These are phyloP conservation scores for Saururus chinensis DNA, from an alignment of 164 flowering plant genomes.

Conservation along the genomic window DNA sequence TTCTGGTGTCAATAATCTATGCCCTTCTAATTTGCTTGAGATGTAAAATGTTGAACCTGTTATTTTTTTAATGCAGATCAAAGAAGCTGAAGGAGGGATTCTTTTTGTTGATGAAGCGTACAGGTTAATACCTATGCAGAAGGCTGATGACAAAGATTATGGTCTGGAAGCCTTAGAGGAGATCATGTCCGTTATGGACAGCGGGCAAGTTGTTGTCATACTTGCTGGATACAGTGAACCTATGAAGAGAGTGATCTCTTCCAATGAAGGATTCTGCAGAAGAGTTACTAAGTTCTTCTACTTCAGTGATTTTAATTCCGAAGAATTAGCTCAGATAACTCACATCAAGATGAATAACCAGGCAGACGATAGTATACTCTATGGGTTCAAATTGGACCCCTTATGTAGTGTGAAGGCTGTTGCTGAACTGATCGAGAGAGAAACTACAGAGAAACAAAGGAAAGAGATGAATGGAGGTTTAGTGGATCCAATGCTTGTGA, in stretches of 20 bases:
- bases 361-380: conserved; percentile 41
- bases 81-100: conserved; percentile 97
- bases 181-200: conserved; percentile 98
- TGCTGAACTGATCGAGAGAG: conserved; percentile 44
- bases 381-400: conserved; percentile 73
- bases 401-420: conserved; percentile 60
- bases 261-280: conserved; percentile 93
- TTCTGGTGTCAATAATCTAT: not conserved
- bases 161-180: conserved; percentile 97
- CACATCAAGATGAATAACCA: conserved; percentile 74
- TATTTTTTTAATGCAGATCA: conserved; percentile 36
- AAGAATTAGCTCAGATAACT: conserved; percentile 70
- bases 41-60: not conserved
- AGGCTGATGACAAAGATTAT: conserved; percentile 90
- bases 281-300: conserved; percentile 88
- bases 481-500: conserved; percentile 72
- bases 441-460: conserved; percentile 65
- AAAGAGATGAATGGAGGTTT: conserved; percentile 93
- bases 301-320: conserved; percentile 61
- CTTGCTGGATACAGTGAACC: conserved; percentile 96
- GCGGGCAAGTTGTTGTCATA: conserved; percentile 87
- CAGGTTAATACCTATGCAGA: conserved; percentile 86
- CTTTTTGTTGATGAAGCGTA: conserved; percentile 98
- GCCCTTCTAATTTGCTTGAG: not conserved
- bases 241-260: conserved; percentile 77